Conservation (phyloP, 1,139 yeast species). For the Meyerozyma athensensis region DNA sequence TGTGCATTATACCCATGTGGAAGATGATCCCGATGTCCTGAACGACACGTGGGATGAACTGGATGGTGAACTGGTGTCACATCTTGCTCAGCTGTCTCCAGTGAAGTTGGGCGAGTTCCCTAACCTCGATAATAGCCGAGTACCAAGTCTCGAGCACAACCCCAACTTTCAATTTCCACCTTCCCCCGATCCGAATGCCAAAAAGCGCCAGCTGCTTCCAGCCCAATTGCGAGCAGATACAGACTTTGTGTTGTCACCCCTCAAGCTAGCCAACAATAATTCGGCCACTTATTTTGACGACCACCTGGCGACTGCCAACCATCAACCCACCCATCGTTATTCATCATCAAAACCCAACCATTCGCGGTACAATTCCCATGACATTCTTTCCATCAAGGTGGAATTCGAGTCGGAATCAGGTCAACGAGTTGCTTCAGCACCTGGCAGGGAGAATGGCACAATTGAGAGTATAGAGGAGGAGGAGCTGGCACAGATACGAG, state of each 20-base stretch:
- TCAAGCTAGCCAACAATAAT: conserved; percentile 26
- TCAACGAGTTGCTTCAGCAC: conserved; percentile 28
- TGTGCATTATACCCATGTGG: conserved; percentile 10
- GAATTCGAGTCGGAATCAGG: conserved; percentile 33
- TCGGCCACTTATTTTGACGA: conserved; percentile 16
- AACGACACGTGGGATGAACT: conserved; percentile 20
- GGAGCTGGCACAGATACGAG: conserved; percentile 14
- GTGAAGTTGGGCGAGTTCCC: conserved; percentile 13
- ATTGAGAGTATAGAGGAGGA: conserved; percentile 2
- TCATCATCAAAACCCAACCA: conserved; percentile 32
- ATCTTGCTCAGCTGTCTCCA: conserved; percentile 15
- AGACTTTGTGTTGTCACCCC: conserved; percentile 43
- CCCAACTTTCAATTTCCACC: conserved; percentile 25
- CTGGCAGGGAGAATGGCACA: conserved; percentile 17
- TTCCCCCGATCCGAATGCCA: conserved; percentile 19
- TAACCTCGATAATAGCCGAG: background rate
- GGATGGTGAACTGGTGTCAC: conserved; percentile 9
- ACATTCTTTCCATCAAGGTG: conserved; percentile 41
- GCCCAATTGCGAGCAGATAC: conserved; percentile 19
- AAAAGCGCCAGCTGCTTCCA: conserved; percentile 36
- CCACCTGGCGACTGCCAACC: conserved; percentile 11
- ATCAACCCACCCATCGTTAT: conserved; percentile 17
- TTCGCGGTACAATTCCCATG: conserved; percentile 41
- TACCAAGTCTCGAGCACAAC: conserved; percentile 1
- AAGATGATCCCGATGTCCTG: conserved; percentile 17